These are phyloP conservation scores for Pythium monospermum DNA, from an alignment of 352 stramenopile species.

Conservation along the genomic window DNA sequence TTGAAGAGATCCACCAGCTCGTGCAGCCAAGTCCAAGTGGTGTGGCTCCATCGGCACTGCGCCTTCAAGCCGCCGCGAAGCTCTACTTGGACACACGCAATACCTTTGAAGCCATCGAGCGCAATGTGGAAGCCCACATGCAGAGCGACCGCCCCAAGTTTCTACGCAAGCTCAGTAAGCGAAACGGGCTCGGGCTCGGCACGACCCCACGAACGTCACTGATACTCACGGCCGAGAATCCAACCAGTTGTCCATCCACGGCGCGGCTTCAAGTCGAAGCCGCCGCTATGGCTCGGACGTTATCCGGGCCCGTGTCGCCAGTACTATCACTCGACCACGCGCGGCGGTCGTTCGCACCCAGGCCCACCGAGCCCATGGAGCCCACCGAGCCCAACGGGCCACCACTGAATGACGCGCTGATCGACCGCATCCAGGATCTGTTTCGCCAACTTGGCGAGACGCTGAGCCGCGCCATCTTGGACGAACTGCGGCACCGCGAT, in stretches of 20 bases:
- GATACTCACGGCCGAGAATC: background rate
- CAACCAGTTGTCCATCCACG: background rate
- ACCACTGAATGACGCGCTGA: conserved; percentile 33
- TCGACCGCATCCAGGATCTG: conserved; percentile 69
- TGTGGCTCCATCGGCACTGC: conserved; percentile 18
- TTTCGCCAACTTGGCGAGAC: conserved; percentile 53
- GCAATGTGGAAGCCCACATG: conserved; percentile 40
- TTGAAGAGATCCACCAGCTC: conserved; percentile 65
- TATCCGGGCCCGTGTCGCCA: background rate
- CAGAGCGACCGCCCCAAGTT: conserved; percentile 36
- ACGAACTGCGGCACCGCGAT: conserved; percentile 47
- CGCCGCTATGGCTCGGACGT: background rate
- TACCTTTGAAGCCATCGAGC: conserved; percentile 63
- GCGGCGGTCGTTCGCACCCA: background rate
- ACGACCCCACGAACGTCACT: conserved; percentile 16
- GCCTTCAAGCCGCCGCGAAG: conserved; percentile 54
- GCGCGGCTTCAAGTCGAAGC: conserved; percentile 1
- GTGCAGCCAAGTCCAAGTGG: conserved; percentile 24
- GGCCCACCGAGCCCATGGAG: conserved; percentile 4
- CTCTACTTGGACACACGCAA: conserved; percentile 74
- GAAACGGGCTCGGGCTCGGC: conserved; percentile 14
- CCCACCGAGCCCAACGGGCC: background rate
- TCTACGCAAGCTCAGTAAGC: conserved; percentile 51
- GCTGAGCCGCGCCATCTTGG: conserved; percentile 39
- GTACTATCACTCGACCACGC: too few relatives aligned